Percentiles rank a stretch among this genome's conserved stretches.
Evolutionary conservation across 768 basidiomycete genomes (phyloP).

Genomic region (Mycena crocata): DNA sequence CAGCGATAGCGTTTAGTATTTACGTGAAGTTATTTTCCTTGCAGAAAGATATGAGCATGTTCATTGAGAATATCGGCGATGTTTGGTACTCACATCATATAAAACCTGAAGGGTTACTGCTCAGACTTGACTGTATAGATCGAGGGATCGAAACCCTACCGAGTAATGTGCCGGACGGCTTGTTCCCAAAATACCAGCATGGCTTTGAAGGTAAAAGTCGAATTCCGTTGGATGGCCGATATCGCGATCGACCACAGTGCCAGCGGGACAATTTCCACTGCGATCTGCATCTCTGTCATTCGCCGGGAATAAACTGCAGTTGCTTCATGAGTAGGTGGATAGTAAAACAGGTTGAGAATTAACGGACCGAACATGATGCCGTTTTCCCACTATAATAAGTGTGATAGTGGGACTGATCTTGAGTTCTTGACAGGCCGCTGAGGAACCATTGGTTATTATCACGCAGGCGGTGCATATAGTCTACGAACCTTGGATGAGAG

Average conservation of each 20-base stretch:
- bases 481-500: constrained; percentile 64
- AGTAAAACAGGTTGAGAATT: neutral
- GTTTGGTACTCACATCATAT: constrained; percentile 50
- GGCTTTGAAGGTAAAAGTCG: constrained; percentile 84
- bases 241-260: constrained; percentile 80
- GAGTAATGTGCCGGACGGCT: constrained; percentile 64
- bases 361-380: constrained; percentile 65
- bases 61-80: no score
- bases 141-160: constrained; percentile 38
- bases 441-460: constrained; percentile 1
- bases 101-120: no score
- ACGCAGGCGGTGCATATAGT: constrained; percentile 40
- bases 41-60: constrained; percentile 28
- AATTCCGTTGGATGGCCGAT: constrained; percentile 79
- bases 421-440: constrained; percentile 73
- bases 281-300: constrained; percentile 61
- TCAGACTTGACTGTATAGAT: neutral
- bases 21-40: constrained; percentile 73
- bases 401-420: constrained; percentile 77
- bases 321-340: neutral
- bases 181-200: constrained; percentile 82
- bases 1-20: no score
- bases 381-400: constrained; percentile 83
- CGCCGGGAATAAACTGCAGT: constrained; percentile 56
- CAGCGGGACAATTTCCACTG: constrained; percentile 81